Evolutionary conservation across 108 stramenopile genomes (phyloP).

Genomic region (Ochromonas danica): DNA sequence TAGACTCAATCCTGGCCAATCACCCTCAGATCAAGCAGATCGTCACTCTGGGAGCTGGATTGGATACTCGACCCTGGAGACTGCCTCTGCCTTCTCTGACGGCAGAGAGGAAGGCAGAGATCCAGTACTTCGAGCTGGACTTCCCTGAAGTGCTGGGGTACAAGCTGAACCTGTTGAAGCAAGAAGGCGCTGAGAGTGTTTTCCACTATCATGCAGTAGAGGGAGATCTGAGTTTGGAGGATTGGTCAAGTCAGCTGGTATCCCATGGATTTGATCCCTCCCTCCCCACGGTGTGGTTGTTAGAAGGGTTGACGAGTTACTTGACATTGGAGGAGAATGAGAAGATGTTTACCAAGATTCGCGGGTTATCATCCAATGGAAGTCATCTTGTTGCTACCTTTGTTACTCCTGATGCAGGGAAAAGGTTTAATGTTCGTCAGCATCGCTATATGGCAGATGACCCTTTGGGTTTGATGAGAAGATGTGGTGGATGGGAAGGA

Average conservation of each 20-base stretch:
- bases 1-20: background rate
- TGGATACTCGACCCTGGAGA: background rate
- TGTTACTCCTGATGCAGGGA: too few species aligned
- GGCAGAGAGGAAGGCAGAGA: background rate
- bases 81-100: too few species aligned
- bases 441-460: too few species aligned
- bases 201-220: background rate
- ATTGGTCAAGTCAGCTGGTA: background rate
- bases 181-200: background rate
- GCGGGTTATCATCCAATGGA: too few species aligned
- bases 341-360: too few species aligned
- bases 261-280: background rate
- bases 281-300: background rate
- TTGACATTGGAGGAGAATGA: too few species aligned
- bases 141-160: background rate
- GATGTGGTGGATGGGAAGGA: too few species aligned
- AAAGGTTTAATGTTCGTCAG: too few species aligned
- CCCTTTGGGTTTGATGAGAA: too few species aligned
- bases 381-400: too few species aligned
- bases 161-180: background rate
- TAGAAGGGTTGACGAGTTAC: too few species aligned
- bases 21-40: background rate
- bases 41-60: background rate
- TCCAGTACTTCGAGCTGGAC: constrained; percentile 4
- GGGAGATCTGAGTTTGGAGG: background rate